Evolutionary conservation across 2,329 filamentous ascomycete genomes (phyloP), one percentile per base, ranked within the genome.

Genomic region (Whalleya microplaca): DNA sequence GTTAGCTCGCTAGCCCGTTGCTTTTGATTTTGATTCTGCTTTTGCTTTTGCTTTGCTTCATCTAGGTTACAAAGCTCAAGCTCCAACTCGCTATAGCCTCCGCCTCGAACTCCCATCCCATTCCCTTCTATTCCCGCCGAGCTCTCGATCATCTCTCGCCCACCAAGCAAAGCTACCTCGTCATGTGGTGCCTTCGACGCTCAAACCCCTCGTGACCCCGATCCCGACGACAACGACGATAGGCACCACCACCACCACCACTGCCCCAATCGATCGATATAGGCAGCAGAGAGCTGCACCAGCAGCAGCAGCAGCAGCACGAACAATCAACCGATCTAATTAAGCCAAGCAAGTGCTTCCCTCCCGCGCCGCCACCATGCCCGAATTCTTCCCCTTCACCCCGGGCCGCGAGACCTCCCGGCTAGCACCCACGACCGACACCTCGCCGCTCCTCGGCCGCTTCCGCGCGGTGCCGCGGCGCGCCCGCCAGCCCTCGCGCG

Each of bases 351-450:
- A 27, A 27, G 4, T n/a, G n/a, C n/a, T n/a, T n/a, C n/a, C n/a
- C n/a, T n/a, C n/a, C n/a, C n/a, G n/a, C n/a, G n/a, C 23, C 9
- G 9, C 23, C 23, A 9, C 61, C 58, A 87, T 88, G 84, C 83
- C 85, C 69, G 78, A 80, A 67, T 86, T 88, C 78, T 88, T 89
- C 75, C 79, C 82, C 70, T 89, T 89, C 74, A 85, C 85, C 61
- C 85, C 85, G 68, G 86, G 85, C 71, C 80, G 76, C 67, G 86
- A 88, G 73, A 80, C 84, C 61, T 80, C 56, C 41, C 65, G 65
- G 78, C 48, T 72, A 74, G 58, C 78, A 78, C 4, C 23, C 55
- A 68, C 73, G 50, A 72, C 69, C 55, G 76, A 76, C 66, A 75
- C 83, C 42, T 83, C 85, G 18, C 84, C 86, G 21, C 74, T 88